Percentiles rank a stretch among this genome's conserved stretches.
phyloP scores from a whole-genome alignment of 108 stramenopile genomes.

The Pseudonitzschia pungens region DNA sequence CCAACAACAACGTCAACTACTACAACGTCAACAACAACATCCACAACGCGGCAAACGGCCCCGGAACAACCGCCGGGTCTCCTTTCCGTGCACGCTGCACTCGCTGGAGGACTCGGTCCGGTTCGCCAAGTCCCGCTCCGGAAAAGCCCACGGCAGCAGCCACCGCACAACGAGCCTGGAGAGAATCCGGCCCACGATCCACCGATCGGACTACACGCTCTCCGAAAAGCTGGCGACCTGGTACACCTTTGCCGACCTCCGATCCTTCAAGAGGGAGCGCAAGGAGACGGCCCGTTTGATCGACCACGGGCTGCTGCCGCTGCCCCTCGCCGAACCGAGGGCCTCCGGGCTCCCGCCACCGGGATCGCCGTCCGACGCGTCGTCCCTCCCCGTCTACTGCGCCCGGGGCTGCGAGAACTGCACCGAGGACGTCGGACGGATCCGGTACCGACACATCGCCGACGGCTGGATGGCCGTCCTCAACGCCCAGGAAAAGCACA shows the following conservation, averaged over 20 bases:
- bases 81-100: neutral
- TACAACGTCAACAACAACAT: no score
- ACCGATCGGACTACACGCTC: conserved; percentile 1
- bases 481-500: conserved; percentile 1
- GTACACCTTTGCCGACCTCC: conserved; percentile 4
- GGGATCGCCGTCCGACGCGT: no score
- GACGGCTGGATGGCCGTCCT: conserved; percentile 8
- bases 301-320: neutral
- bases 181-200: neutral
- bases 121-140: neutral
- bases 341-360: no score
- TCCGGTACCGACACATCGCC: neutral
- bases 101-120: neutral
- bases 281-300: conserved; percentile 1
- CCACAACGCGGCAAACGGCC: conserved; percentile 9
- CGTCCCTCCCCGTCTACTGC: neutral
- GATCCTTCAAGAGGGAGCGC: neutral
- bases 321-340: no score
- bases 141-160: neutral
- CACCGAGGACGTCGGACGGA: neutral
- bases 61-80: neutral
- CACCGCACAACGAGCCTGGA: neutral
- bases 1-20: no score
- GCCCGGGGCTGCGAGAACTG: conserved; percentile 11
- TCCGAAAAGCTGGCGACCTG: conserved; percentile 7